These are phyloP conservation scores for Extremus antarcticus DNA, from an alignment of 495 filamentous ascomycete genomes.

Conservation along the genomic window DNA sequence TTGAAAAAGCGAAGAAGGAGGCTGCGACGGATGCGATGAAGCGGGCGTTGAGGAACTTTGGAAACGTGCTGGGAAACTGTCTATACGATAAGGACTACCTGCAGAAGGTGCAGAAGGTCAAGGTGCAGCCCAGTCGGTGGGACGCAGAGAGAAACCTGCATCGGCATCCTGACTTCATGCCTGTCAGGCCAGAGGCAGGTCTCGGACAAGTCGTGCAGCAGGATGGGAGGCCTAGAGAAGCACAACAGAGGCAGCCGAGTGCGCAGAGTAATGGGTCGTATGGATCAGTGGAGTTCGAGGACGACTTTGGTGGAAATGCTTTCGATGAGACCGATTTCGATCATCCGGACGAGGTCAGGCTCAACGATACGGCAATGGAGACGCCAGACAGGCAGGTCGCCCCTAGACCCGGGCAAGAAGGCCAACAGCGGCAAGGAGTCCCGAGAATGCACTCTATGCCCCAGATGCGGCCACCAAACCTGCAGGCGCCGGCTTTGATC, in stretches of 20 bases:
- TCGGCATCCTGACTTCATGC: constrained; percentile 64
- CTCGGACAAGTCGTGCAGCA: constrained; percentile 20
- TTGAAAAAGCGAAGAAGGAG: constrained; percentile 97
- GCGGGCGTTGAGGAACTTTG: constrained; percentile 79
- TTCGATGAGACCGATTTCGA: constrained; percentile 30
- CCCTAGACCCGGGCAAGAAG: constrained; percentile 1
- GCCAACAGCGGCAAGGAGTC: constrained; percentile 14
- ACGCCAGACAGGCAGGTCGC: constrained; percentile 6
- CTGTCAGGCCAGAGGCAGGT: constrained; percentile 46
- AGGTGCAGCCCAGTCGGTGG: constrained; percentile 56
- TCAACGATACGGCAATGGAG: constrained; percentile 15
- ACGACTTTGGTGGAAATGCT: constrained; percentile 57
- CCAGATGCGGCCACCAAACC: constrained; percentile 19
- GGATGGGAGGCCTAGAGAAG: constrained; percentile 21
- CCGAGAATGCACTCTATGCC: constrained; percentile 26
- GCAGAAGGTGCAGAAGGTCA: constrained; percentile 70
- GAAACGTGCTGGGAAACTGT: constrained; percentile 93
- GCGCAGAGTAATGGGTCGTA: constrained; percentile 14
- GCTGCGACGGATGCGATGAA: constrained; percentile 92
- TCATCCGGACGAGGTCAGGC: constrained; percentile 16
- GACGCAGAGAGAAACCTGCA: constrained; percentile 59
- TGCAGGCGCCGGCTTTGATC: constrained; percentile 5
- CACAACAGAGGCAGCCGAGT: constrained; percentile 14
- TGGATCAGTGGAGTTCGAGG: constrained; percentile 35
- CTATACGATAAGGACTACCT: constrained; percentile 95